These are phyloP conservation scores for Escallonia rubra DNA, from an alignment of 129 eudicot genomes.

Conservation along the genomic window DNA sequence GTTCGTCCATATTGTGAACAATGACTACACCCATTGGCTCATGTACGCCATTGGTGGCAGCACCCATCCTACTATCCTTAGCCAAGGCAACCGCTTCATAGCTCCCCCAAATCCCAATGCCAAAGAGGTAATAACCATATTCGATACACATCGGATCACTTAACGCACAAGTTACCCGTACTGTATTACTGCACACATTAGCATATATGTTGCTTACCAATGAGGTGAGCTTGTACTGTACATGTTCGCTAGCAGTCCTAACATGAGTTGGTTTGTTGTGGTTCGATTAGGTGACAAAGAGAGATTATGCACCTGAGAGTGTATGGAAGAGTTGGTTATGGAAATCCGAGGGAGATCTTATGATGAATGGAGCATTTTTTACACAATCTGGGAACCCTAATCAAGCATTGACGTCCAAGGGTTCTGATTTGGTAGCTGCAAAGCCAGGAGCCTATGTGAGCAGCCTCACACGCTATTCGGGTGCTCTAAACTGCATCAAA, in stretches of 20 bases:
- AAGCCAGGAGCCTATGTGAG: constrained; percentile 32
- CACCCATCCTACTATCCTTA: constrained; percentile 47
- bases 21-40: constrained; percentile 60
- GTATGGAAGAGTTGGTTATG: constrained; percentile 49
- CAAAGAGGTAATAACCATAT: constrained; percentile 43
- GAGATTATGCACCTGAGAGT: constrained; percentile 37
- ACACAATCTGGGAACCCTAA: constrained; percentile 34
- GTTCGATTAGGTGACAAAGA: constrained; percentile 48
- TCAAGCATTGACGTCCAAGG: not conserved
- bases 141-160: not conserved
- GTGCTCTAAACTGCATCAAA: constrained; percentile 28
- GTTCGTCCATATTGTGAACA: constrained; percentile 56
- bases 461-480: constrained; percentile 36
- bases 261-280: not conserved
- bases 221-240: not conserved
- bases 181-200: no score
- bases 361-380: constrained; percentile 60
- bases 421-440: constrained; percentile 19
- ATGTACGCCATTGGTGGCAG: constrained; percentile 74
- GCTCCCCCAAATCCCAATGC: constrained; percentile 42
- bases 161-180: no score
- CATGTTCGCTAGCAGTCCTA: not conserved
- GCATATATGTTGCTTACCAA: no score
- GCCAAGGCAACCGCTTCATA: constrained; percentile 59
- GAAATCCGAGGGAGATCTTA: constrained; percentile 48